Evolutionary conservation across 2,329 filamentous ascomycete species (phyloP), one percentile per base, ranked within the genome.

Genomic region (Metarhizium rileyi): DNA sequence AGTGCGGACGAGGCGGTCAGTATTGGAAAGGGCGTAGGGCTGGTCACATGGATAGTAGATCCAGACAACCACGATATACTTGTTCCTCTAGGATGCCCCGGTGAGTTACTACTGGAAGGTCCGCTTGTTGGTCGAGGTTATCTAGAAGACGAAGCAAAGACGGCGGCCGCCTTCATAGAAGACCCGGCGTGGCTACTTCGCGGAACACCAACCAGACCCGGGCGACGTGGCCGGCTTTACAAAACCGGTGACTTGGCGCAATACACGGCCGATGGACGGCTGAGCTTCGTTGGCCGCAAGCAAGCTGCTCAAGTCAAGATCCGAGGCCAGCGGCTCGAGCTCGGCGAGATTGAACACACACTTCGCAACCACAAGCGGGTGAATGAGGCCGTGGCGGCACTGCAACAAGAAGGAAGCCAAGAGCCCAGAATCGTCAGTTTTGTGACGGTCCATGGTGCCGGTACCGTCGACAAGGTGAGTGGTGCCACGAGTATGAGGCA

Each of bases 101-200:
- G 65, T 2, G 68, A 70, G 48, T 55, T 70, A 14, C 53, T 66
- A 3, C 50, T 74, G 20, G 68, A 68, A 50, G 70, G 71, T 0
- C 75, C 74, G 1, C 66, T 70, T 2, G 67, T 80, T 9, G 74
- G 70, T 14, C 62, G 67, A 41, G 73, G 75, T 27, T 80, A 80
- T 52, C 59, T 77, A 14, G 70, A 74, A 46, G 58, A 66, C 23
- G 23, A 59, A 0, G 48, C 44, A 4, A 55, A 54, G 44, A 68
- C 72, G 63, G 51, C 63, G 48, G 18, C 50, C 0, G 55, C 56
- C 1, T 67, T 66, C 28, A 59, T 66, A 30, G 23, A 58, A 18
- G 46, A 52, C 30, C 58, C 57, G 1, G n/a, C 38, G 2, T 60
- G 57, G 58, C 47, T 59, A 2, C 20, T 51, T 2, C 12, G 18